Evolutionary conservation across 2,329 filamentous ascomycete species (phyloP).

Genomic region (Colletotrichum phormii): DNA sequence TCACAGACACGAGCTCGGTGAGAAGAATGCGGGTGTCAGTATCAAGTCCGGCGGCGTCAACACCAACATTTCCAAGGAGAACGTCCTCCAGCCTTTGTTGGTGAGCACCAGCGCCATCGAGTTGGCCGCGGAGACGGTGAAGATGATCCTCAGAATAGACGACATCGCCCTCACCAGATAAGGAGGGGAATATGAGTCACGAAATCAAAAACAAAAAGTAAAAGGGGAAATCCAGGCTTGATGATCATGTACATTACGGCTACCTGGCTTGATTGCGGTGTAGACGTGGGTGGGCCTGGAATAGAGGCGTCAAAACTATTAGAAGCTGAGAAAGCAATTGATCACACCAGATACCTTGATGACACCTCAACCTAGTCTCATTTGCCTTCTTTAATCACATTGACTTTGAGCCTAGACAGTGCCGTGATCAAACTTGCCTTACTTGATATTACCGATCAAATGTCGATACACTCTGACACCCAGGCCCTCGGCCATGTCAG

Average conservation of each 20-base stretch:
- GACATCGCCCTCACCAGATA: slow-evolving; percentile 73
- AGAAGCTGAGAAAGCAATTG: slow-evolving; percentile 37
- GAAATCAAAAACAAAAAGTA: slow-evolving; percentile 32
- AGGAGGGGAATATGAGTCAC: slow-evolving; percentile 30
- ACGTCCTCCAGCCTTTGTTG: slow-evolving; percentile 93
- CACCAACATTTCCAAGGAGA: slow-evolving; percentile 95
- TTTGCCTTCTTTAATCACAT: background rate
- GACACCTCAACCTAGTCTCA: slow-evolving; percentile 9
- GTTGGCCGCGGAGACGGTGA: slow-evolving; percentile 96
- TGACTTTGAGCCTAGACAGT: background rate
- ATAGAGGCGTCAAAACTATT: slow-evolving; percentile 35
- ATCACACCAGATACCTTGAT: slow-evolving; percentile 37
- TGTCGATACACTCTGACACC: no score
- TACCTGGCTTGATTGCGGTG: slow-evolving; percentile 32
- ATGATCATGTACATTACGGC: slow-evolving; percentile 37
- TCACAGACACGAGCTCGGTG: slow-evolving; percentile 93
- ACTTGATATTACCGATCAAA: background rate
- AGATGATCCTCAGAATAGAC: slow-evolving; percentile 84
- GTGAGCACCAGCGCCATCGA: slow-evolving; percentile 98
- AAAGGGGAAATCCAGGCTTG: slow-evolving; percentile 34
- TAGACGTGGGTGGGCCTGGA: slow-evolving; percentile 33
- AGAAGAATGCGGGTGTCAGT: slow-evolving; percentile 96
- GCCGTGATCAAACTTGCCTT: background rate
- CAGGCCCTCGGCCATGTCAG: no score
- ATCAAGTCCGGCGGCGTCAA: slow-evolving; percentile 98